Evolutionary conservation across 306 rosid species (phyloP), one percentile per base, ranked within the genome.

Genomic region (Spatholobus suberectus): DNA sequence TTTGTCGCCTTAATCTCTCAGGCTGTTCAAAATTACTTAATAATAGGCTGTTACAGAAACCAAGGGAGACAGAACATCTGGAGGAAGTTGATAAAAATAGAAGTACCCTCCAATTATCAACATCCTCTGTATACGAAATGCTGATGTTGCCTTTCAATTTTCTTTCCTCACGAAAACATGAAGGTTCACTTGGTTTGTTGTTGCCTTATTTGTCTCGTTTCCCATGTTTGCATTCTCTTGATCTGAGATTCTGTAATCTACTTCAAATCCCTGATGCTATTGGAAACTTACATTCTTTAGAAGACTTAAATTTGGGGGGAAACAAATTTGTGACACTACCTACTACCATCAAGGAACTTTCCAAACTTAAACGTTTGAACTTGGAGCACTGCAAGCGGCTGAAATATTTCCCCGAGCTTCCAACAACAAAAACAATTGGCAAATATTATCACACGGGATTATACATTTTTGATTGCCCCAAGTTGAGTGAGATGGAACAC

Each of bases 241-340:
- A 79, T 2, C 18, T 79, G 9, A 34, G 76, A 12, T 79, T 67
- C 7, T 68, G 76, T 11, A 67, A 79, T 52, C 43, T 79, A 38
- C 1, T 21, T 54, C 40, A 79, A 38, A 52, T 79, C 32, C 69
- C 76, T 4, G 68, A 68, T 37, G n/a, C 54, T 68, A 79, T 79
- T 24, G 76, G 57, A 8, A 3, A 8, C 12, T 67, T 79, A 49
- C 26, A 2, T 66, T 46, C 14, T 47, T 78, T 78, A 34, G 37
- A 1, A 27, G 0, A 0, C 0, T 52, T 78, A 34, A 47, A 65
- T 34, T 47, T 78, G 44, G 35, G 24, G 11, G 82, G 82, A 4
- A 78, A 78, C 32, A 13, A 49, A 7, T 65, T 78, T 29, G 37
- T 6, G 7, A 40, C 43, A 17, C 58, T 59, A 12, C 80, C 80